Evolutionary conservation across 202 grass and related monocot species (phyloP).

Genomic region (Musa balbisiana): DNA sequence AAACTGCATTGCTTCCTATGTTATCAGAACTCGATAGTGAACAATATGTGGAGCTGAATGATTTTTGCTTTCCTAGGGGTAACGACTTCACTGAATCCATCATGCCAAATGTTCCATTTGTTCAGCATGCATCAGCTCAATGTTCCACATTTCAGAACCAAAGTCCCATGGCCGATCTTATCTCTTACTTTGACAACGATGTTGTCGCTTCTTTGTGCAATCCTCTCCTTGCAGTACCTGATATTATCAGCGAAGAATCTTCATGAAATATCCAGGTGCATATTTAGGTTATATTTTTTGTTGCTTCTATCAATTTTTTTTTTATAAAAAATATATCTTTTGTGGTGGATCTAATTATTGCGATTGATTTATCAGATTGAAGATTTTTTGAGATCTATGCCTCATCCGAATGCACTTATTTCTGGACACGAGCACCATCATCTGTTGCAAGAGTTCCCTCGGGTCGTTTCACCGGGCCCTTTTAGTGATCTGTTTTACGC

Average conservation of each 20-base stretch:
- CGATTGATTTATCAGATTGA: background rate
- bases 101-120: constrained; percentile 14
- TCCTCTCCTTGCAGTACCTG: background rate
- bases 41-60: constrained; percentile 51
- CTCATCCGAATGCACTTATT: too few species aligned
- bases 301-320: background rate
- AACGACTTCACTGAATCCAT: constrained; percentile 21
- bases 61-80: constrained; percentile 34
- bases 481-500: too few species aligned
- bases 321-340: background rate
- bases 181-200: background rate
- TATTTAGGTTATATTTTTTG: background rate
- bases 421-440: too few species aligned
- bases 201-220: background rate
- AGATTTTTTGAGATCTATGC: too few species aligned
- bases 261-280: background rate
- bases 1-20: constrained; percentile 9
- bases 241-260: too few species aligned
- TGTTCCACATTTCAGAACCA: constrained; percentile 3
- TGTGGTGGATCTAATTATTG: background rate
- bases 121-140: constrained; percentile 6
- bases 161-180: background rate
- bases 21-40: constrained; percentile 25
- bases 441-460: too few species aligned
- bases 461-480: too few species aligned